Base-by-base conservation (phyloP, 306 rosid species). In the Begonia loranthoides region DNA sequence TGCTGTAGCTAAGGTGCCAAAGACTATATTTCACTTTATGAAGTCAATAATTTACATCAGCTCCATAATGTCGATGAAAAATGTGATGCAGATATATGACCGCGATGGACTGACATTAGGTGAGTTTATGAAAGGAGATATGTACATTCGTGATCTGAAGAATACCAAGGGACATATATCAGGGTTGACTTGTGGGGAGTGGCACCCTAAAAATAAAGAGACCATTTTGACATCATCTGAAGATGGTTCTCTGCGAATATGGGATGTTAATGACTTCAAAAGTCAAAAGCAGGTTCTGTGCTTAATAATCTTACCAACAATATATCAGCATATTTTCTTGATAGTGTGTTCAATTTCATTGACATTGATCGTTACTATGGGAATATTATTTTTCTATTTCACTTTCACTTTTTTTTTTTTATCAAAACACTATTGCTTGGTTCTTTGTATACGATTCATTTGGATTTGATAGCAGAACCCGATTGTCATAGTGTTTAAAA, bases 181-280 rank as follows among this genome's bases (percentile, higher is more conserved):
- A 66, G 97, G 97, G 67, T 73, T 90, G 83, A 90, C 97, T 24
- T 80, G 90, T 45, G 97, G 97, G 50, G 83, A 85, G 70, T 90
- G 95, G 97, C 87, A 90, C 64, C 95, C 95, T 43, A 82, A 69
- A 63, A 55, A 64, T 41, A 90, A 85, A 61, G 97, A 90, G 58
- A 82, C 90, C 17, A 76, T 85, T 63, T 74, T 90, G 64, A 85
- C 97, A 49, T 90, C 95, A 2, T 90, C 97, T 3, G 97, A 82
- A 75, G 97, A 90, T 70, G 95, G 97, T 34, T 90, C 97, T 0
- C 62, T 90, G 45, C 95, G 97, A 10, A 74, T 90, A 64, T 90
- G 92, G 97, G 95, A 90, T 76, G 95, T 85, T 28, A 90, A 80
- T 70, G 85, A 90, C 76, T 90, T 85, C 80, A 90, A 80, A 61